These are phyloP conservation scores for Dictyostelium citrinum DNA, from an alignment of 78 protist genomes.

Conservation along the genomic window DNA sequence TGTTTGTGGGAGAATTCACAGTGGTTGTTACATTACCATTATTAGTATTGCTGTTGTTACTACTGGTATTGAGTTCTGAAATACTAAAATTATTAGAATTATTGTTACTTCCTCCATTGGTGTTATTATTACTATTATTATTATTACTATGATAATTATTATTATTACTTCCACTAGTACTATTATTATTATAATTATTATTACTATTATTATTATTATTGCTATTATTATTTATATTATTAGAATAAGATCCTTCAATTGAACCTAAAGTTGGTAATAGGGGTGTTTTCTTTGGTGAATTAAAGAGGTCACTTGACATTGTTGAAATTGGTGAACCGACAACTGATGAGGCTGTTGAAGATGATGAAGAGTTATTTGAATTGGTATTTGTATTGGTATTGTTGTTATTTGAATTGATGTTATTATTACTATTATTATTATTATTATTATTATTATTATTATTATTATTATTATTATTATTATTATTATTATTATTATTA, in stretches of 20 bases:
- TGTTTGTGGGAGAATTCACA: neutral
- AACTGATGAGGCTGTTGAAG: neutral
- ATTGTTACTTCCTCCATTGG: too few species aligned
- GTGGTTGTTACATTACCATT: neutral
- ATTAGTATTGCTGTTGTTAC: neutral
- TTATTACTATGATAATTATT: too few species aligned
- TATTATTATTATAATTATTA: too few species aligned
- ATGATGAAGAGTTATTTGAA: neutral
- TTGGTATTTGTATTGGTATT: neutral
- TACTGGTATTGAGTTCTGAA: too few species aligned
- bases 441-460: neutral
- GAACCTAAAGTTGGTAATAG: neutral
- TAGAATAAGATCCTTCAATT: neutral
- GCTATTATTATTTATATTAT: neutral
- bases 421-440: neutral
- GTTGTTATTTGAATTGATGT: neutral
- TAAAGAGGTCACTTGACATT: neutral
- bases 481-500: too few species aligned
- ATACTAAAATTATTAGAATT: too few species aligned
- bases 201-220: neutral
- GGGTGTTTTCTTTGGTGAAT: constrained; percentile 22
- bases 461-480: neutral
- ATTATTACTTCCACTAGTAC: too few species aligned
- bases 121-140: neutral
- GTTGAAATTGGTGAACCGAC: neutral